Conservation (phyloP, 208 protist species). For the Crithidia fasciculata region DNA sequence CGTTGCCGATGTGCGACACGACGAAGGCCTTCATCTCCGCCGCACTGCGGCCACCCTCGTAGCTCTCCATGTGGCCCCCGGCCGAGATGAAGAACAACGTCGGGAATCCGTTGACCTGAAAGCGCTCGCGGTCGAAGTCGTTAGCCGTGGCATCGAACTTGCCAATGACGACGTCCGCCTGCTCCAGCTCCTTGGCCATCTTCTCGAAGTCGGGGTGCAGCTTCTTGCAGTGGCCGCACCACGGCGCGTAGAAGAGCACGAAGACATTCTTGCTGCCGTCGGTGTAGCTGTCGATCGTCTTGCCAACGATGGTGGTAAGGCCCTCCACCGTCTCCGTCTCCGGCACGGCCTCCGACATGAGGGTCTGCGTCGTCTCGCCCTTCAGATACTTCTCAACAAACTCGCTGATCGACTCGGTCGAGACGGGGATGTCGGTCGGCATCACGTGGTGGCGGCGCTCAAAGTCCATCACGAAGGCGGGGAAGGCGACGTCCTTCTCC, state of each 20-base stretch:
- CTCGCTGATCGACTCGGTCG: constrained; percentile 42
- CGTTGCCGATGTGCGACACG: constrained; percentile 38
- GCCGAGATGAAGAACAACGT: constrained; percentile 88
- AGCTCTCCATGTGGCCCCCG: constrained; percentile 51
- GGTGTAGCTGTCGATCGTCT: constrained; percentile 60
- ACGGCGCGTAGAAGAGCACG: constrained; percentile 96
- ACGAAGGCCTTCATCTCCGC: constrained; percentile 64
- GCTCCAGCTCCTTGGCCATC: constrained; percentile 62
- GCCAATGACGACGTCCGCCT: constrained; percentile 75
- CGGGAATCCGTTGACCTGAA: constrained; percentile 76
- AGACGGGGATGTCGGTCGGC: constrained; percentile 47
- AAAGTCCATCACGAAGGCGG: constrained; percentile 76
- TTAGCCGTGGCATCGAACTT: constrained; percentile 85
- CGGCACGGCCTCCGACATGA: constrained; percentile 71
- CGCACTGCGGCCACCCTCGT: constrained; percentile 76
- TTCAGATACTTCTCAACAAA: constrained; percentile 69
- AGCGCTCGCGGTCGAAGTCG: constrained; percentile 49
- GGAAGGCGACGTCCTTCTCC: constrained; percentile 61
- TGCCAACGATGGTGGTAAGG: constrained; percentile 83
- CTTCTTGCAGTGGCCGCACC: constrained; percentile 97
- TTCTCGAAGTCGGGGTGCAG: constrained; percentile 87
- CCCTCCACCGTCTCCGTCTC: constrained; percentile 74
- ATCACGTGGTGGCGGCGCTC: constrained; percentile 59
- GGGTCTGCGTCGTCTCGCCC: constrained; percentile 44
- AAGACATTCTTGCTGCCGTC: constrained; percentile 85